Base-by-base conservation (phyloP, 2,329 filamentous ascomycete genomes). In the Coniochaeta sp. region DNA sequence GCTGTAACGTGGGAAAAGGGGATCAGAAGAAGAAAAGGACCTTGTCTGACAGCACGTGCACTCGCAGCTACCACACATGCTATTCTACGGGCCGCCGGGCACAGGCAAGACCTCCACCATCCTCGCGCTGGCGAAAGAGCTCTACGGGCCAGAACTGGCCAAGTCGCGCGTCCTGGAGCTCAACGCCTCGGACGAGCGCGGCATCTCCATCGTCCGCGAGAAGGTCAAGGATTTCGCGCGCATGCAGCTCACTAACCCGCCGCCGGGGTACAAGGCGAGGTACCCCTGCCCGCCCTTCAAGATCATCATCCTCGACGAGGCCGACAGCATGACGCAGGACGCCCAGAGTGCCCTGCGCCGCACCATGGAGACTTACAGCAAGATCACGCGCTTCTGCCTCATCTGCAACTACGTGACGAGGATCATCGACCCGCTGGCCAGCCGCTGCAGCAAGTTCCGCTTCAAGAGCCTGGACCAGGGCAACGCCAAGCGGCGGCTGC, bases 371-470 rank as follows among this genome's bases (percentile, higher is more conserved):
- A 96, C 92, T 54, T 98, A 98, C 75, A 90, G 86, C 73, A 93
- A 92, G 70, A 97, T 98, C 75, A 99, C 95, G 2, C 84, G 95
- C 16, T 99, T 99, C 75, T 98, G 95, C 71, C 81, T 99, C 47
- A 93, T 98, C 61, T 99, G 96, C 77, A 99, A 99, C 76, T 99
- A 99, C 69, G 95, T 99, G 54, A 98, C 95, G 3, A 83, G 95
- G 61, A 99, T 99, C 71, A 99, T 99, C 69, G 95, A 99, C 71
- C 96, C 95, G 7, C 78, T 99, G 24, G 95, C 95, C 1, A 92
- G 87, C 72, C 84, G 95, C 67, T 99, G 95, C 78, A 92, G 88
- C 75, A 99, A 99, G 76, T 99, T 99, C 73, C 83, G 95, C 34
- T 99, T 99, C 83, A 99, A 99, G 84, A 91, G 90, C 64, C 78